Evolutionary conservation across 495 filamentous ascomycete species (phyloP).

Genomic region (Thermothielavioides terrestris): DNA sequence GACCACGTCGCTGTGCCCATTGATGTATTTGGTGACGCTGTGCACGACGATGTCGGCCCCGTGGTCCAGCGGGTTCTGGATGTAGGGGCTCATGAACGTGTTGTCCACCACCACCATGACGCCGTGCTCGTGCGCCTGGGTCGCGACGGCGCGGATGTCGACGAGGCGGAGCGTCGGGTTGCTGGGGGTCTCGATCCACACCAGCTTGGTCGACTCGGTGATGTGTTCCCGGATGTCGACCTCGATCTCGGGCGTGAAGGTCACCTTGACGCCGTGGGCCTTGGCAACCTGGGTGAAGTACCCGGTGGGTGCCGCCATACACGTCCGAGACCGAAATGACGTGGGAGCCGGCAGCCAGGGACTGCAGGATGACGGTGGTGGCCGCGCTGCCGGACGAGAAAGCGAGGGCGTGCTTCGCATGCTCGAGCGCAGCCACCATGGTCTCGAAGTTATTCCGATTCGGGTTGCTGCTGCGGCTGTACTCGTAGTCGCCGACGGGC

Average conservation of each 20-base stretch:
- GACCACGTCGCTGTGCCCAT: constrained; percentile 93
- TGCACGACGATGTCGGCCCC: constrained; percentile 98
- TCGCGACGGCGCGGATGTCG: constrained; percentile 78
- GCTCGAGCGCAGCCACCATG: constrained; percentile 83
- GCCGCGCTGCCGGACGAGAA: constrained; percentile 93
- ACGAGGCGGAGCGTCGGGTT: constrained; percentile 91
- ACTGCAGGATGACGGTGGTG: constrained; percentile 87
- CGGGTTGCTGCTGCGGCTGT: constrained; percentile 84
- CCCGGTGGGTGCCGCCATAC: constrained; percentile 92
- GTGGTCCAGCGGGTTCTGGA: constrained; percentile 91
- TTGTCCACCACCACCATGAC: constrained; percentile 97
- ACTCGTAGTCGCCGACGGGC: constrained; percentile 82
- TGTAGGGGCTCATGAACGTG: constrained; percentile 91
- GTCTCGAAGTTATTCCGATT: constrained; percentile 91
- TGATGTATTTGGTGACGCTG: constrained; percentile 99
- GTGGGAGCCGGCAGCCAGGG: constrained; percentile 83
- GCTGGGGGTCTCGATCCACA: constrained; percentile 94
- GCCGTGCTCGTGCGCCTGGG: constrained; percentile 74
- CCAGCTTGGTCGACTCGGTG: constrained; percentile 79
- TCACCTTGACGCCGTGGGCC: constrained; percentile 89
- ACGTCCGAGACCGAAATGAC: constrained; percentile 94
- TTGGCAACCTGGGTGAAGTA: constrained; percentile 98
- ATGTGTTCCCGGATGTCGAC: constrained; percentile 76
- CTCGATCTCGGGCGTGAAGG: constrained; percentile 88
- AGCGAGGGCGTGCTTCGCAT: constrained; percentile 85